Evolutionary conservation across 164 flowering plant species (phyloP), one percentile per base, ranked within the genome.

Genomic region (Santalum album): DNA sequence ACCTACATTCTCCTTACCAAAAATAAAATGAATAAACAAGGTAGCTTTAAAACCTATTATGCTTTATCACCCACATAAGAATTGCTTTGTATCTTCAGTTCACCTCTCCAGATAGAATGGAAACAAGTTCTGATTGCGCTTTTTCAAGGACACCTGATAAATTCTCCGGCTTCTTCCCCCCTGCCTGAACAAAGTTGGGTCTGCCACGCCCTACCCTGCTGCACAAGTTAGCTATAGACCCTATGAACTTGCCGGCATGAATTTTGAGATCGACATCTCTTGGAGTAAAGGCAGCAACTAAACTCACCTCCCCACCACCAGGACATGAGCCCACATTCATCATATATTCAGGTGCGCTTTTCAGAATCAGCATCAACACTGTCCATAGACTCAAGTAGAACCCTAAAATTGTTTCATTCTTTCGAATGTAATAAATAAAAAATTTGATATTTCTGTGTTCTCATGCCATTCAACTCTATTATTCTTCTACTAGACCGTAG

Each of bases 201-300:
- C 84, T 72, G 44, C 98, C 98, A 60, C 98, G 96, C 11, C 98
- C 96, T 63, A 88, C 95, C 43, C 96, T 96, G 24, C 95, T 95
- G 49, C 98, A 91, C 56, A 84, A 43, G 71, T 83, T 91, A 7
- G 98, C 98, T 62, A 91, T 66, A 16, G 84, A 72, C 19, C 95
- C 96, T 24, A 91, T 77, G 53, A 91, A 86, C 54, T 84, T 88
- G 23, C 98, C 95, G 6, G 98, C 98, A 54, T 86, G 83, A 14
- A 91, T 49, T 36, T 96, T 96, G 45, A 79, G 55, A 21, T 53
- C 67, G 35, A 88, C 87, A 17, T 86, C 79, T 34, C 75, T 73
- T 6, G 92, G 88, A 54, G 81, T 72, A 62, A 91, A 88, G 49
- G 92, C 90, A 57, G 95, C 90, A 53, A 84, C 81, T 57, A 91